Conservation (phyloP, 2,329 filamentous ascomycete genomes). For the Colletotrichum spinosum region DNA sequence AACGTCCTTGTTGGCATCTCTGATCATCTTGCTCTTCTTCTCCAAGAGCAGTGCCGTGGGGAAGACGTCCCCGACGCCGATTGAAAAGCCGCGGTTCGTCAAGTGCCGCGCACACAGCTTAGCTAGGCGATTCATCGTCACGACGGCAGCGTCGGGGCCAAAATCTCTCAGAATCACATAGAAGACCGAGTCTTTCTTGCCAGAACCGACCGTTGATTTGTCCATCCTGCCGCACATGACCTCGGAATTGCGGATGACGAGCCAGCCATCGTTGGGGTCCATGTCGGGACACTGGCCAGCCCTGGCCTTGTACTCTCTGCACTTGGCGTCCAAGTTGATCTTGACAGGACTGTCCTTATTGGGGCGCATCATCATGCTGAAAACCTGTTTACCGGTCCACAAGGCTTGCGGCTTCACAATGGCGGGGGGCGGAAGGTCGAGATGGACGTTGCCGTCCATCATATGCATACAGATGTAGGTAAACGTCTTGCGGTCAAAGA, state of each 20-base stretch:
- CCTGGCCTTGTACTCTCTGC: constrained; percentile 80
- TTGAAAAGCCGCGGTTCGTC: constrained; percentile 93
- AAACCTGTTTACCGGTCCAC: constrained; percentile 98
- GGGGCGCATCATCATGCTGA: constrained; percentile 90
- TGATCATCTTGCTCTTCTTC: constrained; percentile 81
- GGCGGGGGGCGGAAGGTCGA: constrained; percentile 89
- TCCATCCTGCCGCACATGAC: constrained; percentile 99
- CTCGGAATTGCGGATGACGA: constrained; percentile 95
- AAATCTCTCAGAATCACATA: constrained; percentile 97
- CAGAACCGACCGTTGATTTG: constrained; percentile 95
- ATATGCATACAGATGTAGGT: constrained; percentile 93
- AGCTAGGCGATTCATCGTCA: constrained; percentile 93
- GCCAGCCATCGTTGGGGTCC: constrained; percentile 88
- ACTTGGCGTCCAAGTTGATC: constrained; percentile 94
- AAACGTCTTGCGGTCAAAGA: constrained; percentile 90
- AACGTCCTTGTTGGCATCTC: constrained; percentile 82
- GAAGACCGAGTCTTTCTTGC: constrained; percentile 98
- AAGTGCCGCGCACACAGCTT: constrained; percentile 91
- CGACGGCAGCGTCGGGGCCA: constrained; percentile 87
- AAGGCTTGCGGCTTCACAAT: constrained; percentile 86
- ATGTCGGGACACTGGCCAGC: constrained; percentile 73
- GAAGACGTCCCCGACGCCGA: constrained; percentile 94
- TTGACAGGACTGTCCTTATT: constrained; percentile 85
- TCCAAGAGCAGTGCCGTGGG: constrained; percentile 77
- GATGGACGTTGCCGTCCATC: constrained; percentile 81